Base-by-base conservation (phyloP, 352 stramenopile species). In the Elongisporangium undulatum region DNA sequence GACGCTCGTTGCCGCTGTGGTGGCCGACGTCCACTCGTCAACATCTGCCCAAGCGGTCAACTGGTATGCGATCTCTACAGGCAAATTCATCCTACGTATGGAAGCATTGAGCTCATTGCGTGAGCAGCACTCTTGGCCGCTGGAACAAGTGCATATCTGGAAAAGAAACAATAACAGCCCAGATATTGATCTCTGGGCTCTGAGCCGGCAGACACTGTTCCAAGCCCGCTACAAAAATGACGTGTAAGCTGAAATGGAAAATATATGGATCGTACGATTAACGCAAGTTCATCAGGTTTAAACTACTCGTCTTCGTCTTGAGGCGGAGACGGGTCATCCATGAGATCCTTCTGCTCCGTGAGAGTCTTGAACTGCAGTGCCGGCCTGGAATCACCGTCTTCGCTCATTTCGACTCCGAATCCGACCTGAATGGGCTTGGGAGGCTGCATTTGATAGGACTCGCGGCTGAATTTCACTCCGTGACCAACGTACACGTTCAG, bases 401-500 rank as follows among this genome's bases (percentile, higher is more conserved):
- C 75, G 19, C 63, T 67, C 22, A 71, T 34, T 15, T 58, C 60
- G 15, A 90, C 68, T 7, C 79, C 76, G 64, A 69, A 90, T 13
- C 78, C 74, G 26, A 60, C 49, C 55, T 90, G 72, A 6, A 90
- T 68, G 4, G 69, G 66, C 48, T 79, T 72, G n/a, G 78, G 79
- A 19, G 68, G 66, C 66, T 64, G 72, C 16, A 82, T 67, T 58
- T 82, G 87, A 67, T 77, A 92, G 26, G 76, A 79, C 66, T 78
- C 75, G 7, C 59, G 59, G 38, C 70, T 86, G 58, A 80, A 85
- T 61, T 94, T 93, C 59, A 95, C 64, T 4, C 79, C 89, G 58
- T 97, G 74, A 49, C 90, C 89, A 0, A 96, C 88, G 57, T 97
- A 97, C 22, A 96, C 69, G 68, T 96, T 97, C 3, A 92, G 72